Percentiles rank a stretch among this genome's conserved stretches.
Evolutionary conservation across 768 basidiomycete species (phyloP).

Genomic region (Termitomyces sp.): DNA sequence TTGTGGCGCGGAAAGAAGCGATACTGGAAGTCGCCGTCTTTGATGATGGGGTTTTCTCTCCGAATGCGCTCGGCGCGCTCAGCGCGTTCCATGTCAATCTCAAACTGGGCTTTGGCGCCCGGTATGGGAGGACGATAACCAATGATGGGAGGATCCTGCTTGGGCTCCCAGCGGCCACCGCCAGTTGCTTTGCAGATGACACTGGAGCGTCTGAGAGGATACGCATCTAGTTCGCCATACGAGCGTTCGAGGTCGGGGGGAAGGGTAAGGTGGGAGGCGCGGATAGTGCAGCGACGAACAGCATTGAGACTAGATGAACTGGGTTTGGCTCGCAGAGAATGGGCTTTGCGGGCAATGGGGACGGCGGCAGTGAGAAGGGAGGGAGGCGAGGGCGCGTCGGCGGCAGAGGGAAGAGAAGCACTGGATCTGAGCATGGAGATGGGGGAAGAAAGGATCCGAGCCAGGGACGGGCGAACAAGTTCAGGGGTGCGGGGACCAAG

Average conservation of each 20-base stretch:
- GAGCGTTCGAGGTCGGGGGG: conserved; percentile 41
- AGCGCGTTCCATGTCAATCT: conserved; percentile 65
- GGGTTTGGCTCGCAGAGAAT: conserved; percentile 25
- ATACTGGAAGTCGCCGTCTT: conserved; percentile 65
- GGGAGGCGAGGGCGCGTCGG: conserved; percentile 7
- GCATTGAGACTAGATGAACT: conserved; percentile 30
- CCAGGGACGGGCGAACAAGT: conserved; percentile 26
- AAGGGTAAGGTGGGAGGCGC: conserved; percentile 30
- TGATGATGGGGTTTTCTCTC: conserved; percentile 58
- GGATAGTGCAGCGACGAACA: conserved; percentile 25
- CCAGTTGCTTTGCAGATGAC: conserved; percentile 74
- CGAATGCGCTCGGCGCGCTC: conserved; percentile 47
- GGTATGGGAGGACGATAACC: conserved; percentile 55
- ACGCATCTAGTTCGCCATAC: conserved; percentile 68
- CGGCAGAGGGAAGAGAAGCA: conserved; percentile 24
- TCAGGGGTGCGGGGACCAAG: conserved; percentile 39
- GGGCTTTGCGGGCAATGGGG: conserved; percentile 22
- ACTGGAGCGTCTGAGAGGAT: conserved; percentile 63
- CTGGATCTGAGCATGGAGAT: conserved; percentile 34
- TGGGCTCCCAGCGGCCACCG: conserved; percentile 78
- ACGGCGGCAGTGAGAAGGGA: conserved; percentile 16
- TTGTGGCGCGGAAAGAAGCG: conserved; percentile 41
- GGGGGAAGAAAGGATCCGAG: conserved; percentile 32
- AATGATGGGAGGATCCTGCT: conserved; percentile 38
- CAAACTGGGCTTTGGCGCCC: conserved; percentile 62